These are phyloP conservation scores for Talaromyces sp. DNA, from an alignment of 2,329 filamentous ascomycete species.

Conservation along the genomic window DNA sequence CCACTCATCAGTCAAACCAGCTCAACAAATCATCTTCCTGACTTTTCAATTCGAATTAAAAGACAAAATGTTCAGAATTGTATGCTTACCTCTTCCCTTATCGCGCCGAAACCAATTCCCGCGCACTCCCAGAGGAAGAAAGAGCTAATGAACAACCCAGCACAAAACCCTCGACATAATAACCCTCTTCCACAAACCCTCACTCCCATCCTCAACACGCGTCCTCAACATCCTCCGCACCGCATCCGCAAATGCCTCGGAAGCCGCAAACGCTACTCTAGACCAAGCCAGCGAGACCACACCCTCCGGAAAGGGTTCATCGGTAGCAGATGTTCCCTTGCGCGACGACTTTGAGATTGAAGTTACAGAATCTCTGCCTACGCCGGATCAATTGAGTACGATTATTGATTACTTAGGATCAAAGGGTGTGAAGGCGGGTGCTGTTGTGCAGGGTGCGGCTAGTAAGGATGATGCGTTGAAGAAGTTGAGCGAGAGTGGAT, in stretches of 20 bases:
- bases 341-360: slow-evolving; percentile 80
- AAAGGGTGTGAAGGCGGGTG: slow-evolving; percentile 62
- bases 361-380: slow-evolving; percentile 76
- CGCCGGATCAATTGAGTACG: slow-evolving; percentile 74
- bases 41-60: not conserved
- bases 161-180: slow-evolving; percentile 83
- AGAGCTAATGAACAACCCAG: slow-evolving; percentile 42
- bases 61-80: slow-evolving; percentile 19
- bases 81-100: not conserved
- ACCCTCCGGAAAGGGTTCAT: slow-evolving; percentile 30
- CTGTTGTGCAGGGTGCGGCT: slow-evolving; percentile 72
- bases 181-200: slow-evolving; percentile 91
- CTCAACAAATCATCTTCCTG: not conserved
- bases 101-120: too few species aligned
- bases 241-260: slow-evolving; percentile 66
- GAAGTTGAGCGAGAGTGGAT: slow-evolving; percentile 68
- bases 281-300: slow-evolving; percentile 70
- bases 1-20: not conserved
- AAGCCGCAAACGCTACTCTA: slow-evolving; percentile 66
- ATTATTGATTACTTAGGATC: slow-evolving; percentile 75
- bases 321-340: not conserved
- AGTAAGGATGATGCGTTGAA: slow-evolving; percentile 75
- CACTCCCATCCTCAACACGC: slow-evolving; percentile 67
- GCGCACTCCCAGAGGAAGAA: not conserved
- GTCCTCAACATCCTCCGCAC: slow-evolving; percentile 78